Conservation (phyloP, 2,329 filamentous ascomycete genomes). For the Fusarium penzigii region DNA sequence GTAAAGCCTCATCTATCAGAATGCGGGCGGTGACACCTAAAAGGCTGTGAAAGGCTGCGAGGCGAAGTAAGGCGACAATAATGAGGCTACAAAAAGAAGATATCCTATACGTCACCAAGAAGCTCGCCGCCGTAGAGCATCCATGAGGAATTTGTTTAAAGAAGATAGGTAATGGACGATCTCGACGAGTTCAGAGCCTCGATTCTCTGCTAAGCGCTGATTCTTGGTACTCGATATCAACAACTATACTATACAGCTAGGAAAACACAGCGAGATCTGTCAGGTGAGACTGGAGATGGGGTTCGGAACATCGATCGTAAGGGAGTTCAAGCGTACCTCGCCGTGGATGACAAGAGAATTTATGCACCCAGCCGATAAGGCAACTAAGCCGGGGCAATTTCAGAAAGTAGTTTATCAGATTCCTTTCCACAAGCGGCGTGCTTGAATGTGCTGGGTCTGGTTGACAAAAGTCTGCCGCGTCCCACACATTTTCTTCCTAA, state of each 20-base stretch:
- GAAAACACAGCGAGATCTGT: no score
- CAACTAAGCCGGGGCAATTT: not conserved
- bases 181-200: not conserved
- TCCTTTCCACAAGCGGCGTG: no score
- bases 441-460: no score
- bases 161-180: not conserved
- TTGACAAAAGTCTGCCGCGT: no score
- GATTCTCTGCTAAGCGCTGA: not conserved
- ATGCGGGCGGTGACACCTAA: not conserved
- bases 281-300: not conserved
- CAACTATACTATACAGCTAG: no score
- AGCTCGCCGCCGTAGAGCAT: not conserved
- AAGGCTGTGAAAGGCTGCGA: constrained; percentile 1
- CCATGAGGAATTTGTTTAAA: accelerated
- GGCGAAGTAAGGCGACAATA: constrained; percentile 3
- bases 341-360: no score
- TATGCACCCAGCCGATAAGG: not conserved
- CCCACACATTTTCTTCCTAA: no score
- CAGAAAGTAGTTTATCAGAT: not conserved
- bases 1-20: constrained; percentile 18
- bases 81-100: not conserved
- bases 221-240: not conserved
- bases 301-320: no score
- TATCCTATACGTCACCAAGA: not conserved
- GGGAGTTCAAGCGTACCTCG: no score